Conservation (phyloP, 139 green algal genomes). For the Haematococcus lacustris region DNA sequence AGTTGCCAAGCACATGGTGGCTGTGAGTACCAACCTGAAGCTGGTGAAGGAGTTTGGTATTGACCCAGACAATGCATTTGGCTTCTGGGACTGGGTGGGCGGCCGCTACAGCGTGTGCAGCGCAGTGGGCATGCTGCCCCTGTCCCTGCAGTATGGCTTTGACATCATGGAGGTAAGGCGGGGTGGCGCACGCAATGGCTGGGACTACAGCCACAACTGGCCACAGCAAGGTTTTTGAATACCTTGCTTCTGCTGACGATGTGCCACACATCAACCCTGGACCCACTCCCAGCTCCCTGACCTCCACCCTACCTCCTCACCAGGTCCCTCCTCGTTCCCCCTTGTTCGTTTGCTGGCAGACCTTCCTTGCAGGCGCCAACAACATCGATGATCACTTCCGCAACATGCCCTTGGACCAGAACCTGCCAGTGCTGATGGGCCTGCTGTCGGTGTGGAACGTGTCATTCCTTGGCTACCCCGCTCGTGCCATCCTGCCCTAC, state of each 20-base stretch:
- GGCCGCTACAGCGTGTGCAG: slow-evolving; percentile 94
- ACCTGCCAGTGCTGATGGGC: slow-evolving; percentile 94
- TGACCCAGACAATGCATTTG: slow-evolving; percentile 95
- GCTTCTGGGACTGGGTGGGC: slow-evolving; percentile 96
- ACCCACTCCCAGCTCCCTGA: no score
- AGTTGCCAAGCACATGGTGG: slow-evolving; percentile 98
- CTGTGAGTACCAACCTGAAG: slow-evolving; percentile 97
- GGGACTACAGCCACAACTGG: no score
- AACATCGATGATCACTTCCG: slow-evolving; percentile 91
- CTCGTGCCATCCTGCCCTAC: slow-evolving; percentile 96
- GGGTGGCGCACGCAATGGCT: slow-evolving; percentile 11
- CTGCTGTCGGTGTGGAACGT: slow-evolving; percentile 94
- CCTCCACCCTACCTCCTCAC: no score
- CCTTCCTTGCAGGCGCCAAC: slow-evolving; percentile 83
- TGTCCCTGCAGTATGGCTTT: slow-evolving; percentile 96
- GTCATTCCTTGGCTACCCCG: slow-evolving; percentile 87
- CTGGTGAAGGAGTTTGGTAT: slow-evolving; percentile 98
- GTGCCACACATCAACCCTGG: no score
- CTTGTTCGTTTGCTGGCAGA: no score
- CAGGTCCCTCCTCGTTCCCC: no score
- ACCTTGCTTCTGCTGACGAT: no score
- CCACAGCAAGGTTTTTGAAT: not conserved
- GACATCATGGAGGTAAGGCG: slow-evolving; percentile 51
- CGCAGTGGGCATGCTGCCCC: slow-evolving; percentile 92
- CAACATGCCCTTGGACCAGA: slow-evolving; percentile 73